A percentile compares a stretch with the other conserved stretches of the same genome.
Conservation (phyloP, 352 stramenopile species). For the Globisporangium radiosum region DNA sequence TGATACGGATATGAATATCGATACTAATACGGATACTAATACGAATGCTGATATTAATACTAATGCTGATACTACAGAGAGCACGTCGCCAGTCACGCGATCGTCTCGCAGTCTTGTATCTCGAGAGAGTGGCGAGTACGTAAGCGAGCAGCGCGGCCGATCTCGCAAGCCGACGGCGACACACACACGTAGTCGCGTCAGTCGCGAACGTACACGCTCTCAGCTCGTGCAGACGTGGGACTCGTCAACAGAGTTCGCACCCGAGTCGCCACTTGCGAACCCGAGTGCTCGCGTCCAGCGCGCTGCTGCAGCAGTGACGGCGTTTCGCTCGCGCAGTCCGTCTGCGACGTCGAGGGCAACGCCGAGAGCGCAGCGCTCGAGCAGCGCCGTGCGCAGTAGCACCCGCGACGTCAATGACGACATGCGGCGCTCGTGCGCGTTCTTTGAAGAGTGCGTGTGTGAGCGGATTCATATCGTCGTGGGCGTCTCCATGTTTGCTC, state of each 20-base stretch:
- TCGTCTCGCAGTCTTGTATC: too few species aligned
- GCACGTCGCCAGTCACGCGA: too few species aligned
- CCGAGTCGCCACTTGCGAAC: neutral
- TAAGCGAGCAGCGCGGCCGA: neutral
- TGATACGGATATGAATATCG: too few species aligned
- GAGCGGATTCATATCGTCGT: neutral
- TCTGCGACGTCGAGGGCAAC: slow-evolving; percentile 3
- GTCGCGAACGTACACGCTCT: too few species aligned
- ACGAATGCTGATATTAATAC: too few species aligned
- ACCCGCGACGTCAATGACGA: slow-evolving; percentile 12
- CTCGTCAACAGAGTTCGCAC: neutral
- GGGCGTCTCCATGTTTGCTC: neutral
- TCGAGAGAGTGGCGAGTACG: too few species aligned
- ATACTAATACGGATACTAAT: too few species aligned
- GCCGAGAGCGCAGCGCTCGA: slow-evolving; percentile 9
- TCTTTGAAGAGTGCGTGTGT: slow-evolving; percentile 39
- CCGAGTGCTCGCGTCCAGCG: neutral
- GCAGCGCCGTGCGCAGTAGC: slow-evolving; percentile 11
- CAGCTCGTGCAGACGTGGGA: slow-evolving; percentile 7
- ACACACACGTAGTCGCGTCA: too few species aligned
- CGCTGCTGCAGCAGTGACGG: too few species aligned
- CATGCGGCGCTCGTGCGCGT: slow-evolving; percentile 31
- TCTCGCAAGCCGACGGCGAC: neutral
- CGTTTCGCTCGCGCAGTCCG: neutral
- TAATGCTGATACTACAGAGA: too few species aligned